Conservation (phyloP, 1,139 yeast genomes). For the Casaregolazyma suthepensis region DNA sequence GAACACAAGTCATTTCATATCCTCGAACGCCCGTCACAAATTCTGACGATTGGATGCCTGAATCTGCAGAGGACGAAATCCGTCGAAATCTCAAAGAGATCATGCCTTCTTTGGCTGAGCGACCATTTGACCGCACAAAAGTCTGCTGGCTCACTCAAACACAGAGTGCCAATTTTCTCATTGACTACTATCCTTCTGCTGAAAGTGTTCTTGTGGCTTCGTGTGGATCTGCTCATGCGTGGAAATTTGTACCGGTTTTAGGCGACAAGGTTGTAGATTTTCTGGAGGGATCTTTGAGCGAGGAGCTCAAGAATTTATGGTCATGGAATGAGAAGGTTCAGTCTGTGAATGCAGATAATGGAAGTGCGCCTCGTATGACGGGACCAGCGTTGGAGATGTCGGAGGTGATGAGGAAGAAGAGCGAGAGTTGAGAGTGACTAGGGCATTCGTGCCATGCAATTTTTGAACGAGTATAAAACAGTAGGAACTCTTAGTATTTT, state of each 20-base stretch:
- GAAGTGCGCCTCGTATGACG: conserved; percentile 10
- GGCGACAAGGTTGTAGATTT: conserved; percentile 13
- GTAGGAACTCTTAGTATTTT: background rate
- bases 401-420: conserved; percentile 6
- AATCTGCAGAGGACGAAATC: conserved; percentile 8
- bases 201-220: conserved; percentile 10
- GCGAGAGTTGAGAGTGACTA: background rate
- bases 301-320: conserved; percentile 9
- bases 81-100: conserved; percentile 10
- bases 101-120: conserved; percentile 7
- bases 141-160: conserved; percentile 15
- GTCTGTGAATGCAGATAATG: conserved; percentile 3
- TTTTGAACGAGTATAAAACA: too few species aligned
- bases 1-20: conserved; percentile 7
- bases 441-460: too few species aligned
- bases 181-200: conserved; percentile 10
- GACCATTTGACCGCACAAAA: conserved; percentile 11
- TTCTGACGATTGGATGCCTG: conserved; percentile 12
- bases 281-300: conserved; percentile 9
- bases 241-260: conserved; percentile 13
- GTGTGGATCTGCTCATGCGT: conserved; percentile 14
- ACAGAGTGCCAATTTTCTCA: conserved; percentile 11
- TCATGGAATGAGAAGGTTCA: conserved; percentile 10
- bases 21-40: conserved; percentile 9
- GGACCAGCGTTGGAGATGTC: conserved; percentile 8